phyloP scores from a whole-genome alignment of 352 stramenopile species.

The Phytopythium litorale region DNA sequence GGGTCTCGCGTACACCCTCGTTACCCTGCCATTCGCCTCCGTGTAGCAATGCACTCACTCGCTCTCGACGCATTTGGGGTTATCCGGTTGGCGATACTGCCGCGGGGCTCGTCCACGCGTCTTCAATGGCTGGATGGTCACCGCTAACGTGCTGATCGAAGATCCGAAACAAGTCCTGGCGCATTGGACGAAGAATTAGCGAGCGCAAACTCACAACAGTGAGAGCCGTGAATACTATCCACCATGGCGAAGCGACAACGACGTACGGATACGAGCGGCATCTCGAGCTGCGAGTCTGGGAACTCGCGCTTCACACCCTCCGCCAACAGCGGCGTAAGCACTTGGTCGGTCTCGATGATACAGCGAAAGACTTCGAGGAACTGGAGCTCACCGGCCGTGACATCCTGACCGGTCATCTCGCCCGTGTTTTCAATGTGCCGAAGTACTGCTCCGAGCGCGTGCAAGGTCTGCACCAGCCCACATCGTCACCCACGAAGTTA shows the following conservation, averaged over 20 bases:
- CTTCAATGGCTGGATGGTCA: background rate
- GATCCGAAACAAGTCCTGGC: constrained; percentile 4
- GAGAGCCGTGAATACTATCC: background rate
- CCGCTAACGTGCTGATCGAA: constrained; percentile 4
- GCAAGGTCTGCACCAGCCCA: constrained; percentile 29
- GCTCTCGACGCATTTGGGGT: background rate
- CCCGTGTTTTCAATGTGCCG: constrained; percentile 40
- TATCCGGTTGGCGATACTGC: background rate
- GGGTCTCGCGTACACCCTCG: background rate
- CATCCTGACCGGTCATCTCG: constrained; percentile 36
- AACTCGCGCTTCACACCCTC: constrained; percentile 41
- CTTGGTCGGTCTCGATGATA: constrained; percentile 60
- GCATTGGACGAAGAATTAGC: background rate
- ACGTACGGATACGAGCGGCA: background rate
- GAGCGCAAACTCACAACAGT: background rate
- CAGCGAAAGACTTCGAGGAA: constrained; percentile 69
- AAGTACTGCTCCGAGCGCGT: constrained; percentile 42
- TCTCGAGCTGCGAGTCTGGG: constrained; percentile 29
- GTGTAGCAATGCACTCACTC: background rate
- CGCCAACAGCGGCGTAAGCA: constrained; percentile 56
- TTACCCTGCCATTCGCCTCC: background rate
- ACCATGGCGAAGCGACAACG: background rate
- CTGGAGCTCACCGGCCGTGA: constrained; percentile 50
- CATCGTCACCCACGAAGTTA: background rate
- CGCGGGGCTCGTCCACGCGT: constrained; percentile 1